phyloP scores from a whole-genome alignment of 257 asterid species.

The Nicotiana obtusifolia region DNA sequence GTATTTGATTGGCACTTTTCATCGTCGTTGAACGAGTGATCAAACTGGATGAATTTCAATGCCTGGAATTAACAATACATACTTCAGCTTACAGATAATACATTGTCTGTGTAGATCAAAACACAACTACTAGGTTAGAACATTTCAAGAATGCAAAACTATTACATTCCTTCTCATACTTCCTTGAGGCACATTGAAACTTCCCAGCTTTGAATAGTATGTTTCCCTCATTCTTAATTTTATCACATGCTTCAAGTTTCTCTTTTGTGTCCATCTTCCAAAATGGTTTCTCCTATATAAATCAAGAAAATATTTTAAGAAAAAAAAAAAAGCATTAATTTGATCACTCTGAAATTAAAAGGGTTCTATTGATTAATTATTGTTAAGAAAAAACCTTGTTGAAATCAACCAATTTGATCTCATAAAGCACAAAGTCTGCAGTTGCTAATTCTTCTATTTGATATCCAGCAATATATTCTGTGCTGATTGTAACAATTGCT shows the following conservation, averaged over 20 bases:
- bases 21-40: constrained; percentile 37
- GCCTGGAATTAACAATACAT: constrained; percentile 31
- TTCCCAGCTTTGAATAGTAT: constrained; percentile 40
- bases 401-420: constrained; percentile 46
- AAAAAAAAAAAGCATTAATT: not conserved
- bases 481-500: constrained; percentile 40
- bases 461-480: constrained; percentile 16
- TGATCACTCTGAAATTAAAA: not conserved
- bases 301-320: not conserved
- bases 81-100: not conserved
- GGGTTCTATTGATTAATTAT: not conserved
- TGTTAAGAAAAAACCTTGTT: constrained; percentile 28
- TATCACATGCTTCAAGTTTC: constrained; percentile 32
- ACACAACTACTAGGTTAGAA: not conserved
- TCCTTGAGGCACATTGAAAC: constrained; percentile 41
- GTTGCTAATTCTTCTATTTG: constrained; percentile 2
- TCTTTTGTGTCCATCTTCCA: constrained; percentile 59
- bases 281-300: constrained; percentile 47
- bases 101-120: not conserved
- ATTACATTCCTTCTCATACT: constrained; percentile 61
- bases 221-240: constrained; percentile 44
- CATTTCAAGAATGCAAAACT: not conserved
- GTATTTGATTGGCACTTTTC: constrained; percentile 30
- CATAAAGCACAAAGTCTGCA: constrained; percentile 23
- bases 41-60: constrained; percentile 35